Conservation (phyloP, 768 basidiomycete species). For the Suillus cothurnatus region DNA sequence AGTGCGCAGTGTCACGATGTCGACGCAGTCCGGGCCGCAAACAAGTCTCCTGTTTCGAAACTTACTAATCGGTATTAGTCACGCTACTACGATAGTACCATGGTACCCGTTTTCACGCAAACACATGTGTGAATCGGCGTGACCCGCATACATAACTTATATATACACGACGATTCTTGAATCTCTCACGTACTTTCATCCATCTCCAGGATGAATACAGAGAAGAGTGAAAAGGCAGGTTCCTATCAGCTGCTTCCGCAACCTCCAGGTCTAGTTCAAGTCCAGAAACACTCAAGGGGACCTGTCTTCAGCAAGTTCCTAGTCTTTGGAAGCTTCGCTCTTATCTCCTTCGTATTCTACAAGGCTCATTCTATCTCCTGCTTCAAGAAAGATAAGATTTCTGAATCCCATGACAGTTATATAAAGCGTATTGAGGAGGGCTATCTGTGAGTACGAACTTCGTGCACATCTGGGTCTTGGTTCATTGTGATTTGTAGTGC, state of each 20-base stretch:
- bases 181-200: neutral
- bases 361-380: constrained; percentile 5
- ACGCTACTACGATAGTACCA: no score
- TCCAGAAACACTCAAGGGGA: neutral
- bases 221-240: constrained; percentile 15
- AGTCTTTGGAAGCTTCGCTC: constrained; percentile 9
- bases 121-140: constrained; percentile 12
- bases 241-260: constrained; percentile 16
- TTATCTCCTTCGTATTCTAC: constrained; percentile 18
- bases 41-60: no score
- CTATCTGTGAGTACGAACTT: constrained; percentile 36
- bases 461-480: neutral
- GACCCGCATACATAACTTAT: neutral
- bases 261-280: constrained; percentile 12
- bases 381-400: constrained; percentile 2
- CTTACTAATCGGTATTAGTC: no score
- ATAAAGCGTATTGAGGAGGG: constrained; percentile 27
- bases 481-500: constrained; percentile 38
- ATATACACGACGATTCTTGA: neutral
- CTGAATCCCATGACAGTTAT: constrained; percentile 18
- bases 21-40: no score
- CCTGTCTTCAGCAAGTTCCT: constrained; percentile 11
- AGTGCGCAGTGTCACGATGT: no score
- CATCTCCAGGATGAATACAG: constrained; percentile 18
- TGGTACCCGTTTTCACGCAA: neutral